Conservation (phyloP, 1,284 basidiomycete genomes). For the Xanthoconium separans region DNA sequence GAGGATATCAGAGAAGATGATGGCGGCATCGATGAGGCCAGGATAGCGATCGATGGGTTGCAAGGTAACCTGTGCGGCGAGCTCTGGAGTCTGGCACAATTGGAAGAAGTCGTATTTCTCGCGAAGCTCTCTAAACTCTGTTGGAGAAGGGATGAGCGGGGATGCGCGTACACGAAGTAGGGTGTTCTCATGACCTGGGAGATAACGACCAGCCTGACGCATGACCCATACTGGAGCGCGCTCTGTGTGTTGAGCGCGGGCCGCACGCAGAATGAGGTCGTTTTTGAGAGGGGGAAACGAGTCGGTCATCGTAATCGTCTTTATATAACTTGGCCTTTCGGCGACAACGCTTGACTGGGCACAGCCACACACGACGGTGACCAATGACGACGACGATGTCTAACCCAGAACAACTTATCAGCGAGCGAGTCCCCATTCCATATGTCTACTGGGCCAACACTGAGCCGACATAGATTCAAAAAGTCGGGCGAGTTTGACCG, state of each 20-base stretch:
- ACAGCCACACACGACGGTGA: constrained; percentile 18
- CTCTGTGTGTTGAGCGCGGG: constrained; percentile 83
- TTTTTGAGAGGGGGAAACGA: constrained; percentile 81
- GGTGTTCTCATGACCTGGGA: constrained; percentile 71
- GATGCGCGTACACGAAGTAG: not conserved
- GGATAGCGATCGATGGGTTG: constrained; percentile 89
- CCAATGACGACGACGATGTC: constrained; percentile 33
- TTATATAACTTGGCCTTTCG: too few species aligned
- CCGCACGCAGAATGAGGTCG: constrained; percentile 88
- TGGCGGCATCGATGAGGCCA: constrained; percentile 86
- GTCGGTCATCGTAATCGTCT: constrained; percentile 26
- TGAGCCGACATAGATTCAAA: constrained; percentile 56
- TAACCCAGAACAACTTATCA: constrained; percentile 56
- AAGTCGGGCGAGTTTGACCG: constrained; percentile 78
- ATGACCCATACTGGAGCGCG: constrained; percentile 98
- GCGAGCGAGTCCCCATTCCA: constrained; percentile 45
- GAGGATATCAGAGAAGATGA: constrained; percentile 97
- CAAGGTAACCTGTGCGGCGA: constrained; percentile 85
- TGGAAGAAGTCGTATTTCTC: constrained; percentile 90
- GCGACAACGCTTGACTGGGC: not conserved
- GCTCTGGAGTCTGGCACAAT: constrained; percentile 83
- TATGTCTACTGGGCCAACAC: not conserved
- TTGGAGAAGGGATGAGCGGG: not conserved
- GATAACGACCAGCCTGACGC: constrained; percentile 95
- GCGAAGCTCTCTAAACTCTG: constrained; percentile 86